Percentiles rank a stretch among this genome's conserved stretches.
These are phyloP conservation scores for Xanthoceras sorbifolium DNA, from an alignment of 345 rosid species.

Conservation along the genomic window DNA sequence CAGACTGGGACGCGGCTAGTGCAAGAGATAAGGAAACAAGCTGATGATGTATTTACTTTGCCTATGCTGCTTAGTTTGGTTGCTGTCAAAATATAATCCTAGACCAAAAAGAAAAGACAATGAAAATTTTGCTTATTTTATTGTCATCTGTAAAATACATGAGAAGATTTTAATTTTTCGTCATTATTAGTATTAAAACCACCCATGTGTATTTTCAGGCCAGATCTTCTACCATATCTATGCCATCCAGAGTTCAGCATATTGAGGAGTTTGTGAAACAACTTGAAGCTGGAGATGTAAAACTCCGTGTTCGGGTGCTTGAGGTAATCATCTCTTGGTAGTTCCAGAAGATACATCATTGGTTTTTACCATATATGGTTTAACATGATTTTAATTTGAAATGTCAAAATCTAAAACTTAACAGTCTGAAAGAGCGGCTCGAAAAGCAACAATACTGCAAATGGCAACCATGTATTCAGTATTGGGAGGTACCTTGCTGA, in stretches of 20 bases:
- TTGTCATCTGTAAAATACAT: not conserved
- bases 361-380: not conserved
- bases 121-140: not conserved
- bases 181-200: constrained; percentile 19
- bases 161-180: not conserved
- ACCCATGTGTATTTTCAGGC: constrained; percentile 52
- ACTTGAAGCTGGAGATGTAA: constrained; percentile 89
- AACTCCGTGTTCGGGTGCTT: constrained; percentile 89
- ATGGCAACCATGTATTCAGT: constrained; percentile 95
- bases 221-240: constrained; percentile 70
- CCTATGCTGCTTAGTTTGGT: not conserved
- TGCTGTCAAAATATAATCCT: not conserved
- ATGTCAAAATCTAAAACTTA: constrained; percentile 9
- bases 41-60: constrained; percentile 65
- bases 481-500: constrained; percentile 74
- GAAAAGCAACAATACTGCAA: constrained; percentile 79
- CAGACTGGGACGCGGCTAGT: constrained; percentile 67
- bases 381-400: not conserved
- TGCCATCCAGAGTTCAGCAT: constrained; percentile 81
- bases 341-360: not conserved
- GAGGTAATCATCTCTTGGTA: constrained; percentile 52
- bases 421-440: constrained; percentile 93
- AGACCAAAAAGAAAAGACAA: not conserved
- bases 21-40: constrained; percentile 80
- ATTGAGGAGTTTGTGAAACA: constrained; percentile 89